phyloP scores from a whole-genome alignment of 169 alveolate species.

The Plasmodium sp. region DNA sequence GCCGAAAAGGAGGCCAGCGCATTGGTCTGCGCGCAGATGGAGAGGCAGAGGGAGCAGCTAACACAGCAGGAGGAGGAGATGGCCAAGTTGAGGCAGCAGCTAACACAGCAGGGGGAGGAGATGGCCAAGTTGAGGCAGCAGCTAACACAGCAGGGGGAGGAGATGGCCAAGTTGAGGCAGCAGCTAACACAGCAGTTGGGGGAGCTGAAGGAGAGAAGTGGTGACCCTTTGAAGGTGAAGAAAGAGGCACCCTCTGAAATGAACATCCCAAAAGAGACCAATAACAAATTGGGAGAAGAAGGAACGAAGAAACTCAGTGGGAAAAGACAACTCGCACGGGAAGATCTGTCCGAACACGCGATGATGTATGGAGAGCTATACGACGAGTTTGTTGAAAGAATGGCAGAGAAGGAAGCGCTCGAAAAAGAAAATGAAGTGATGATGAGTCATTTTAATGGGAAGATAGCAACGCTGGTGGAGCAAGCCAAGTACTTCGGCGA shows the following conservation, averaged over 20 bases:
- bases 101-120: not conserved
- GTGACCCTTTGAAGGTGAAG: not conserved
- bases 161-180: not conserved
- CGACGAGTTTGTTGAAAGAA: constrained; percentile 9
- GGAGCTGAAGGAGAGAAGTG: not conserved
- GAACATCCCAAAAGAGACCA: not conserved
- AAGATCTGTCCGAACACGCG: not conserved
- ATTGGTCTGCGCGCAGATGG: not conserved
- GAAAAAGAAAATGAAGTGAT: constrained; percentile 17
- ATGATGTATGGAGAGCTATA: constrained; percentile 12
- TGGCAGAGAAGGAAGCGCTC: constrained; percentile 14
- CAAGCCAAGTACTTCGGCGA: constrained; percentile 20
- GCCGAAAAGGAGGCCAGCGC: constrained; percentile 20
- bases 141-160: not conserved
- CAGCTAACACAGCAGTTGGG: not conserved
- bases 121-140: not conserved
- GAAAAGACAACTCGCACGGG: not conserved
- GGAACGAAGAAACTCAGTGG: not conserved
- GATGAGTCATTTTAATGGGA: constrained; percentile 9
- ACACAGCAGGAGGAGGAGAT: not conserved
- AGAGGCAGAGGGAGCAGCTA: not conserved
- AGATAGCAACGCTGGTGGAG: not conserved
- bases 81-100: not conserved
- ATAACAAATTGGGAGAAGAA: not conserved
- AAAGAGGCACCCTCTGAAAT: not conserved